Evolutionary conservation across 1,284 basidiomycete genomes (phyloP).

Genomic region (Acaromyces ingoldii): DNA sequence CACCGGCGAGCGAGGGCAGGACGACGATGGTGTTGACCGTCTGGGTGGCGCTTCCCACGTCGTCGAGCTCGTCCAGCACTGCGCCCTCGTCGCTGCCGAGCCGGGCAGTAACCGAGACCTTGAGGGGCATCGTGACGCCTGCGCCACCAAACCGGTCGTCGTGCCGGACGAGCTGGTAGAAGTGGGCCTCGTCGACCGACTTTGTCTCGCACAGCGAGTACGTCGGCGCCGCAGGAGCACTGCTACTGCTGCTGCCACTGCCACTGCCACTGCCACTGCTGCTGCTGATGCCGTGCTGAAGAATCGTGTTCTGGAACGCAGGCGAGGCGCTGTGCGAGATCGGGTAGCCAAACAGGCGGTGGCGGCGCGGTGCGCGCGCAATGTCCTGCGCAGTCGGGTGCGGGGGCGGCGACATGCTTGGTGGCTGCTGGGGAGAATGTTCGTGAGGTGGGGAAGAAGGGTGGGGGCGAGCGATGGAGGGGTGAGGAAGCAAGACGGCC

Average conservation of each 20-base stretch:
- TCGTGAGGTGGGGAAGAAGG: too few species aligned
- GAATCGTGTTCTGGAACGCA: slow-evolving; percentile 31
- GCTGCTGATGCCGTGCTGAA: slow-evolving; percentile 8
- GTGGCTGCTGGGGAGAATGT: too few species aligned
- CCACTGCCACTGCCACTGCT: background rate
- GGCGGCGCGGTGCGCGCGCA: slow-evolving; percentile 16
- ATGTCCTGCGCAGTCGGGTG: slow-evolving; percentile 27
- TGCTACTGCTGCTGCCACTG: too few species aligned
- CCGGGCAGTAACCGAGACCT: slow-evolving; percentile 22
- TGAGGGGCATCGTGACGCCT: slow-evolving; percentile 34
- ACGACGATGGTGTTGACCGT: slow-evolving; percentile 38
- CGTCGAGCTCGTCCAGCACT: slow-evolving; percentile 31
- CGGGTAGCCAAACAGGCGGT: slow-evolving; percentile 31
- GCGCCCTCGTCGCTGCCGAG: slow-evolving; percentile 14
- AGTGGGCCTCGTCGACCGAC: slow-evolving; percentile 23
- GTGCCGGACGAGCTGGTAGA: slow-evolving; percentile 16
- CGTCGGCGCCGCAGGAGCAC: slow-evolving; percentile 17
- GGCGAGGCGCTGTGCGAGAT: slow-evolving; percentile 36
- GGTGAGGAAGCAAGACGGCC: too few species aligned
- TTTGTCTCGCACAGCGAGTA: slow-evolving; percentile 31
- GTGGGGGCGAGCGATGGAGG: too few species aligned
- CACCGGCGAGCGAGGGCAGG: slow-evolving; percentile 7
- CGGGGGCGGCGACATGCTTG: slow-evolving; percentile 8
- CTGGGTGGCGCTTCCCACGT: slow-evolving; percentile 19
- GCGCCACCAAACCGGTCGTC: slow-evolving; percentile 26